phyloP scores from a whole-genome alignment of 495 filamentous ascomycete genomes.

The Hypoxylon fuscum region DNA sequence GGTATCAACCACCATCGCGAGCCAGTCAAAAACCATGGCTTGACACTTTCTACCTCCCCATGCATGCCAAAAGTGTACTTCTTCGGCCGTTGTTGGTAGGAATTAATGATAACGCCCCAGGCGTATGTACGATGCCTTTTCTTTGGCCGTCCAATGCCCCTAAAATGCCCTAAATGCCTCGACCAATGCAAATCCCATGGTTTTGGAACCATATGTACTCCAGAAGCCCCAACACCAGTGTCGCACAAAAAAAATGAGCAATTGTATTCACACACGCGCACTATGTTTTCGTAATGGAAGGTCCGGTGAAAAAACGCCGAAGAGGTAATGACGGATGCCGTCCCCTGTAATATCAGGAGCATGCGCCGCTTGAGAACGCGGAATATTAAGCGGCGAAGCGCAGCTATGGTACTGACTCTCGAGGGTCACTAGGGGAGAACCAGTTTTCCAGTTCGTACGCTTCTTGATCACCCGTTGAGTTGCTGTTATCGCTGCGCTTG shows the following conservation, averaged over 20 bases:
- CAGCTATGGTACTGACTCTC: background rate
- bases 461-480: background rate
- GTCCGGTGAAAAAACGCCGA: conserved; percentile 1
- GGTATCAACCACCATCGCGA: conserved; percentile 39
- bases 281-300: background rate
- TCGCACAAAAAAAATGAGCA: conserved; percentile 19
- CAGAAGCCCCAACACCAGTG: conserved; percentile 25
- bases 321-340: background rate
- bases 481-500: conserved; percentile 8
- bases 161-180: conserved; percentile 10
- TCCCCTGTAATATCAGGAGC: background rate
- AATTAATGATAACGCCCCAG: conserved; percentile 28
- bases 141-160: conserved; percentile 29
- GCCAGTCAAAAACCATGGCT: conserved; percentile 17
- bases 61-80: conserved; percentile 10
- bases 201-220: conserved; percentile 27
- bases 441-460: background rate
- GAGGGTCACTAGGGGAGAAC: background rate
- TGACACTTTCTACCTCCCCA: conserved; percentile 31
- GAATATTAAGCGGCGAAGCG: background rate
- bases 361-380: background rate
- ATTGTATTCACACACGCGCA: conserved; percentile 15
- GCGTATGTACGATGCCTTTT: conserved; percentile 35
- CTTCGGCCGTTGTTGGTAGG: conserved; percentile 19
- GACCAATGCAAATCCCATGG: conserved; percentile 34